Evolutionary conservation across 805 yeast genomes (phyloP), one percentile per base, ranked within the genome.

Genomic region (Starmerella floricola): DNA sequence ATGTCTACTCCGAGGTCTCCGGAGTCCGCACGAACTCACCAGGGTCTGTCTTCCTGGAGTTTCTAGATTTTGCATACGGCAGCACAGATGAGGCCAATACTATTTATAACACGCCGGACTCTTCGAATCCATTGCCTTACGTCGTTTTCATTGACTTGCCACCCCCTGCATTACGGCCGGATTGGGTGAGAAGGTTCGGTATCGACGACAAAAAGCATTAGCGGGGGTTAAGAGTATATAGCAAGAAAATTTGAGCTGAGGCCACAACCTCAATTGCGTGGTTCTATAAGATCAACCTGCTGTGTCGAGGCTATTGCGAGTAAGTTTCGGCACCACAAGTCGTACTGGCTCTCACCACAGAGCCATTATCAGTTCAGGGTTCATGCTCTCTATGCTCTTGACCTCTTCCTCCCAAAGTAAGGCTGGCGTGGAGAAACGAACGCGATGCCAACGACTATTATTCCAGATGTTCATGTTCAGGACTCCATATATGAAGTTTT

Each of bases 11-110:
- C 17, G 81, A 85, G 24, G 74, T 73, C 50, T 69, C 79, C 35
- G 85, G 34, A 12, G 36, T 13, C 8, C 40, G 40, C 12, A 19
- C 38, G n/a, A 37, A 78, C 53, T 86, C 85, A 57, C 74, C 72
- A 50, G 83, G 85, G 17, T 95, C 87, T 56, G 78, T 78, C 3
- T 85, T 81, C 52, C 62, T 88, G 35, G 97, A 88, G 55, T 60
- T 86, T 45, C 66, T 84, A 3, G 73, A 76, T 39, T 57, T 78
- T 4, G 24, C 10, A 4, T 36, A 10, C 8, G n/a, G n/a, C n/a
- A 18, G 12, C n/a, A 34, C 62, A 68, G 44, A 83, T 70, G 55
- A 65, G 57, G 57, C 61, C 70, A 24, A 64, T 45, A 38, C 65
- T 54, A 29, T 34, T 15, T 40, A 34, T 2, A 38, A 32, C 8